Base-by-base conservation (phyloP, 495 filamentous ascomycete species). In the Penicillium paxilli region DNA sequence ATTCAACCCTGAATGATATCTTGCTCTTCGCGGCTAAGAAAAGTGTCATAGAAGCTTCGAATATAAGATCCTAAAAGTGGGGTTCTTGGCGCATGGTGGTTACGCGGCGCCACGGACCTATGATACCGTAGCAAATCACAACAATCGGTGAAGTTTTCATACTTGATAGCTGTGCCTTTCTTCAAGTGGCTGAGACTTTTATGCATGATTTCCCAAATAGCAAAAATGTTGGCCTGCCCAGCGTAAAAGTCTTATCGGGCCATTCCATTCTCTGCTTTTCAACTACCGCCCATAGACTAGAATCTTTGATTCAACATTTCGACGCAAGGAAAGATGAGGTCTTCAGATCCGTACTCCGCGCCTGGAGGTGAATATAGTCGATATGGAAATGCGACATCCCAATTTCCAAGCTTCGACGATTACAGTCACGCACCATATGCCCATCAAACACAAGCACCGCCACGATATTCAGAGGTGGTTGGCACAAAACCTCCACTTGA, bases 301-400 rank as follows among this genome's bases (percentile, higher is more conserved):
- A n/a, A n/a, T n/a, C n/a, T n/a, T n/a, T n/a, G n/a, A n/a, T n/a
- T n/a, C n/a, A n/a, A n/a, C n/a, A n/a, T n/a, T n/a, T n/a, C n/a
- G n/a, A n/a, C n/a, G n/a, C n/a, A n/a, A n/a, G n/a, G n/a, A n/a
- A n/a, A n/a, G n/a, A n/a, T n/a, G n/a, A n/a, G n/a, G n/a, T n/a
- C n/a, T n/a, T 28, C 10, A 4, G 25, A 28, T 28, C 25, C 37
- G 6, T 55, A 44, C 23, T 12, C 45, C 19, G 37, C 14, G 12
- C 16, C 30, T 1, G 48, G 17, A 1, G 48, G 30, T 45, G 47
- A 51, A 3, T 51, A 47, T n/a, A 57, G 54, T 41, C 54, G 54
- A 3, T 57, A 51, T 41, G 47, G 54, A 23, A 16, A 32, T 33
- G 42, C 47, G 14, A 57, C 54, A 19, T 45, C 22, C 7, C 37